Evolutionary conservation across 2,329 filamentous ascomycete species (phyloP), one percentile per base, ranked within the genome.

Genomic region (Aspergillus luchuensis): DNA sequence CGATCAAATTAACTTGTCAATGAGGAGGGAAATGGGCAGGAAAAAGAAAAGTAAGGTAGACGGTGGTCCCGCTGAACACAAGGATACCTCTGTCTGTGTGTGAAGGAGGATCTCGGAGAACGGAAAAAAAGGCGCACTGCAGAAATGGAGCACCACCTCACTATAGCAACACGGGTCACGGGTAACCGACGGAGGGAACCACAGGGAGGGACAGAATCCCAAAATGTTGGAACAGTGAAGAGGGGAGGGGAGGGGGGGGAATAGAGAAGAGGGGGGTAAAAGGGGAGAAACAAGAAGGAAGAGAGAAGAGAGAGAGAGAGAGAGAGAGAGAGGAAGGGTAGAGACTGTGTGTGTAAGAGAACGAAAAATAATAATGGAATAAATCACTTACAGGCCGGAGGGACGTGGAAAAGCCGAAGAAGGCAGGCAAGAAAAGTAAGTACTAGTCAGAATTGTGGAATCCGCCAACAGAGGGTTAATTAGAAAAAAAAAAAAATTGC

Each of bases 121-220:
- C 62, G 66, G 65, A 58, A 62, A 63, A 36, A 36, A 36, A 65
- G 59, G 63, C 51, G 61, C 59, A 67, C 57, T 65, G 62, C 63
- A 62, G 63, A 63, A 55, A 39, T 62, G 59, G 61, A 65, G 57
- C 61, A 69, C 61, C 56, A 66, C 54, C 58, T 63, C 62, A 64
- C 61, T 66, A 57, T 63, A 66, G 62, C 66, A 63, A 67, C 61
- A 67, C 66, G 58, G 61, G 61, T 60, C 62, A 58, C 63, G 61
- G 61, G 57, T 62, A 64, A 63, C 62, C 52, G 61, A 58, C 52
- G 60, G 56, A 61, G 56, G 60, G 50, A 63, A 59, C 41, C 19
- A 59, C 66, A 61, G 59, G 50, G 58, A 67, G 60, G 60, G 64
- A 63, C 61, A 64, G 65, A 54, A 65, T 63, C 53, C 62, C 65